These are phyloP conservation scores for Clarireedia hainanense DNA, from an alignment of 2,329 filamentous ascomycete genomes.

Conservation along the genomic window DNA sequence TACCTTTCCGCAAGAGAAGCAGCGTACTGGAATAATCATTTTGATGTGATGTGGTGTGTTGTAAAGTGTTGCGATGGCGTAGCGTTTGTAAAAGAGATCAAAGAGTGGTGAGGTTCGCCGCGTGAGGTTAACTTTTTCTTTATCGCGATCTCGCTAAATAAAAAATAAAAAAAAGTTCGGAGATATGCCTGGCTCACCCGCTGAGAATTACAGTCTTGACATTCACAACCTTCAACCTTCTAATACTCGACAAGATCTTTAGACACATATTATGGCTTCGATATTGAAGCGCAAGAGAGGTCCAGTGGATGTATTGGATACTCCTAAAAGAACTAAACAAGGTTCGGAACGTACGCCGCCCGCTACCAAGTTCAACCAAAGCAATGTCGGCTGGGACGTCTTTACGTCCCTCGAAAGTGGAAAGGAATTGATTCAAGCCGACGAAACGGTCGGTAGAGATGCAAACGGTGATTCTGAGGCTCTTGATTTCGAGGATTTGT, in stretches of 20 bases:
- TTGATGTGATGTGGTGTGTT: slow-evolving; percentile 31
- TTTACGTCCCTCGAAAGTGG: slow-evolving; percentile 19
- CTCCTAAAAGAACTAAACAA: slow-evolving; percentile 25
- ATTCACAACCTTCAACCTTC: slow-evolving; percentile 9
- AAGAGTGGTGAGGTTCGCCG: slow-evolving; percentile 8
- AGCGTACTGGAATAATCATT: slow-evolving; percentile 98
- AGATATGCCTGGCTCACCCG: background rate
- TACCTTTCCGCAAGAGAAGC: slow-evolving; percentile 99
- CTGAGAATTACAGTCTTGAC: background rate
- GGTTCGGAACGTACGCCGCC: slow-evolving; percentile 1
- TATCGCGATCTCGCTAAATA: slow-evolving; percentile 4
- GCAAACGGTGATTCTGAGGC: background rate
- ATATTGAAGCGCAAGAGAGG: slow-evolving; percentile 31
- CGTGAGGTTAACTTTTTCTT: slow-evolving; percentile 10
- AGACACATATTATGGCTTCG: slow-evolving; percentile 29
- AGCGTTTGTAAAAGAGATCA: background rate
- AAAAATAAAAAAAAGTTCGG: slow-evolving; percentile 16
- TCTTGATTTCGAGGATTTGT: slow-evolving; percentile 14
- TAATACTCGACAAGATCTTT: slow-evolving; percentile 21
- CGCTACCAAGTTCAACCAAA: background rate
- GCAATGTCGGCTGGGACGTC: slow-evolving; percentile 22
- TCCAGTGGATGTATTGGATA: slow-evolving; percentile 23
- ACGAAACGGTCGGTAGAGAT: slow-evolving; percentile 16
- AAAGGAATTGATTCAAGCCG: slow-evolving; percentile 15
- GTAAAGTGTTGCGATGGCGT: slow-evolving; percentile 1